A percentile compares a stretch with the other conserved stretches of the same genome.
These are phyloP conservation scores for Mycena chlorophos DNA, from an alignment of 768 basidiomycete species.

Conservation along the genomic window DNA sequence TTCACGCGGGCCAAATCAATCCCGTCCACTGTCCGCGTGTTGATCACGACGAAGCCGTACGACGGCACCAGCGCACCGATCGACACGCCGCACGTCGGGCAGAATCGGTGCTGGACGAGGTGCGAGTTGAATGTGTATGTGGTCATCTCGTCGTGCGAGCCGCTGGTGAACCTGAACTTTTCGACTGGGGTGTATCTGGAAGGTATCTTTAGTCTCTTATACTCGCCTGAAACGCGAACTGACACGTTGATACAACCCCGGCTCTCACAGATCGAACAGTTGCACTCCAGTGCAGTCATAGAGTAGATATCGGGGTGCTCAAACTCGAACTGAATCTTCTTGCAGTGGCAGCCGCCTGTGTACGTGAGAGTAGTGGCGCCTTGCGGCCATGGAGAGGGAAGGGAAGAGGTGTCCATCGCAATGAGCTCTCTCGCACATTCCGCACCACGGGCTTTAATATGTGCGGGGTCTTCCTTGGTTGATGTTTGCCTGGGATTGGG, in stretches of 20 bases:
- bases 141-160: background rate
- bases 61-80: background rate
- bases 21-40: background rate
- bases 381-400: too few relatives aligned
- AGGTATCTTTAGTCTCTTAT: background rate
- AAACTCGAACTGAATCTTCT: constrained; percentile 17
- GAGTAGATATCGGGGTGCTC: constrained; percentile 14
- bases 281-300: constrained; percentile 9
- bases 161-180: constrained; percentile 14
- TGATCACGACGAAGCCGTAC: background rate
- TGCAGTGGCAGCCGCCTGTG: constrained; percentile 20
- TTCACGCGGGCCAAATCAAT: background rate
- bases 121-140: background rate
- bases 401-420: too few relatives aligned
- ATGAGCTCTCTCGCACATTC: too few relatives aligned
- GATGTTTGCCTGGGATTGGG: too few relatives aligned
- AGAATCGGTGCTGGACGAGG: background rate
- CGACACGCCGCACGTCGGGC: background rate
- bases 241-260: constrained; percentile 14
- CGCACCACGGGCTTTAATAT: too few relatives aligned
- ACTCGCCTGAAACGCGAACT: background rate
- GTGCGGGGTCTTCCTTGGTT: too few relatives aligned
- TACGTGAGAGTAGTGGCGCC: background rate
- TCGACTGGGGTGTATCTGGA: constrained; percentile 6
- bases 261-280: constrained; percentile 16